Evolutionary conservation across 1,284 basidiomycete genomes (phyloP), one percentile per base, ranked within the genome.

Genomic region (Naganishia sp.): DNA sequence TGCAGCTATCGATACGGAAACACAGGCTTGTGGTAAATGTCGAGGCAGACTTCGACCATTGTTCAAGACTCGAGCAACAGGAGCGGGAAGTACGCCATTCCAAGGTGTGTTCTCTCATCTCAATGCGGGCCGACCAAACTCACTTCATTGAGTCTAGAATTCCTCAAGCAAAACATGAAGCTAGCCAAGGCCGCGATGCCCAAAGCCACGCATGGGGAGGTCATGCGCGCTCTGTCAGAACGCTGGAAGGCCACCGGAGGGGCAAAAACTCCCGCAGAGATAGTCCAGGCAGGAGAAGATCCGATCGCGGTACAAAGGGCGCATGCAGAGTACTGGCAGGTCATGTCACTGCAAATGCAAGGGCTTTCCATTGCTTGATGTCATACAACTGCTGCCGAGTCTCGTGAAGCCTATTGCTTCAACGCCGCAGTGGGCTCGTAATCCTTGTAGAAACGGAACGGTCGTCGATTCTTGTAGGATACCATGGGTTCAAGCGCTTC

Each of bases 151-250:
- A 31, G 23, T 13, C 11, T 58, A 78, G 75, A 67, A 0, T 79
- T 75, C 62, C 68, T 78, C 10, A 76, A 76, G 63, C 70, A 70
- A 21, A 75, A 79, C 67, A 74, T 77, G 74, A 69, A 71, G 55
- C 62, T 68, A 11, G 78, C 77, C 3, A 77, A 77, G 67, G 69
- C 73, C 2, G 73, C 76, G 1, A 70, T 76, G 69, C 74, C 74
- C 0, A 61, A 51, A 31, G 67, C 72, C 6, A 64, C 71, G 0
- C 75, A 76, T 56, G 77, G 76, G 5, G 76, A 79, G 6, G 73
- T 78, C 18, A 76, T 76, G 75, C 71, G 75, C 5, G 75, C 75
- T 1, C 53, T 79, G 10, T 74, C 73, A 13, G 65, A 68, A 42
- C 71, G 75, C 31, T 79, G 78, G 78, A 71, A 67, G 18, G 73